A percentile compares a stretch with the other conserved stretches of the same genome.
Evolutionary conservation across 108 stramenopile genomes (phyloP).

Genomic region (Pseudonitzschia multistriata): DNA sequence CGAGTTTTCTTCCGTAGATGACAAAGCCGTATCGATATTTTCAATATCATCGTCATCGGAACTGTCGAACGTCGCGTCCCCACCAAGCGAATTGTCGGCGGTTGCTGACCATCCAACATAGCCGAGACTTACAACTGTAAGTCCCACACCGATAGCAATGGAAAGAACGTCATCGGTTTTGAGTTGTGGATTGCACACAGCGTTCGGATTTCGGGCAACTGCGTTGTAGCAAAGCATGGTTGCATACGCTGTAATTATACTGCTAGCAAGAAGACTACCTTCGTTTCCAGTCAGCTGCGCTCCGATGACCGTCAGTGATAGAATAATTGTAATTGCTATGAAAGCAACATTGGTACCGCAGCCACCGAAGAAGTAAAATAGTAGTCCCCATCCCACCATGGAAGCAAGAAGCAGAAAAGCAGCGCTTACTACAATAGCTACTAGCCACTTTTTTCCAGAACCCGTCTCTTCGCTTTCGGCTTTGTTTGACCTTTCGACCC

Average conservation of each 20-base stretch:
- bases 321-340: slow-evolving; percentile 78
- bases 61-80: neutral
- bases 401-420: slow-evolving; percentile 63
- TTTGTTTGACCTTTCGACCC: slow-evolving; percentile 74
- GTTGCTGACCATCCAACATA: slow-evolving; percentile 84
- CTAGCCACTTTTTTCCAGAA: slow-evolving; percentile 76
- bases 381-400: slow-evolving; percentile 61
- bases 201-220: slow-evolving; percentile 73
- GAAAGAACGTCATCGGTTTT: slow-evolving; percentile 63
- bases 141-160: slow-evolving; percentile 70
- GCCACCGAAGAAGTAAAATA: slow-evolving; percentile 81
- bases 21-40: neutral
- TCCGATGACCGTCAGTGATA: slow-evolving; percentile 52
- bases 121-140: slow-evolving; percentile 70
- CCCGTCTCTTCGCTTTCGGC: slow-evolving; percentile 70
- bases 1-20: slow-evolving; percentile 12
- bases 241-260: slow-evolving; percentile 79
- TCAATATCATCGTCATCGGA: neutral
- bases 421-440: slow-evolving; percentile 73
- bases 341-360: slow-evolving; percentile 78
- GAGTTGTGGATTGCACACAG: slow-evolving; percentile 80
- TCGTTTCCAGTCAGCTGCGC: slow-evolving; percentile 74
- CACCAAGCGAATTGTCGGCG: slow-evolving; percentile 38
- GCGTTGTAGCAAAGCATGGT: slow-evolving; percentile 81
- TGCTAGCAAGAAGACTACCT: slow-evolving; percentile 79